phyloP scores from a whole-genome alignment of 169 alveolate species.

The Plasmodium malariae region DNA sequence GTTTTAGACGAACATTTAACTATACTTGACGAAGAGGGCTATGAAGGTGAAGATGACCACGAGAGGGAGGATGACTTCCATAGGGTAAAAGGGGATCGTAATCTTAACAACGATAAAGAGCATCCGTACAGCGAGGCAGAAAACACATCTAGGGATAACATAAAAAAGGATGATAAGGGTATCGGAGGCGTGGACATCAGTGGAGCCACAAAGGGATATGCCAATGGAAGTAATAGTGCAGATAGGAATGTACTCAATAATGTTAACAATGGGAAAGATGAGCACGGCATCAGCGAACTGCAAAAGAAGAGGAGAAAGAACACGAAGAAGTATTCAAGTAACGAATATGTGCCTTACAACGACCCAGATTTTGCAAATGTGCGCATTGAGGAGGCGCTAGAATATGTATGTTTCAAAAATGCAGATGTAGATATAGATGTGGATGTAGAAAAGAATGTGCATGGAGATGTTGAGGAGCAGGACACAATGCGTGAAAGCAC shows the following conservation, averaged over 20 bases:
- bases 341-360: slow-evolving; percentile 69
- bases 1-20: background rate
- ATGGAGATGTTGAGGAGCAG: background rate
- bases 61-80: background rate
- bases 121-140: background rate
- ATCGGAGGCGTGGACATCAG: background rate
- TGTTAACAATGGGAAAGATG: background rate
- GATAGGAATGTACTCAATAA: background rate
- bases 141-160: background rate
- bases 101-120: background rate
- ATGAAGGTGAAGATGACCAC: background rate
- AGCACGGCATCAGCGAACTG: background rate
- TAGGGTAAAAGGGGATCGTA: background rate
- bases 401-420: slow-evolving; percentile 53
- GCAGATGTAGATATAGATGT: background rate
- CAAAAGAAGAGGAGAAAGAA: slow-evolving; percentile 25
- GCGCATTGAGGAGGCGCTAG: slow-evolving; percentile 71
- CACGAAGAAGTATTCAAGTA: slow-evolving; percentile 7
- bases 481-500: background rate
- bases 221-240: background rate
- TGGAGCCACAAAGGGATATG: too few species aligned
- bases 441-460: background rate
- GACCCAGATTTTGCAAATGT: slow-evolving; percentile 77
- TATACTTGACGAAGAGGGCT: background rate
- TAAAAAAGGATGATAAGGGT: background rate